A percentile compares a stretch with the other conserved stretches of the same genome.
These are phyloP conservation scores for Fistulifera pelliculosa DNA, from an alignment of 108 stramenopile genomes.

Conservation along the genomic window DNA sequence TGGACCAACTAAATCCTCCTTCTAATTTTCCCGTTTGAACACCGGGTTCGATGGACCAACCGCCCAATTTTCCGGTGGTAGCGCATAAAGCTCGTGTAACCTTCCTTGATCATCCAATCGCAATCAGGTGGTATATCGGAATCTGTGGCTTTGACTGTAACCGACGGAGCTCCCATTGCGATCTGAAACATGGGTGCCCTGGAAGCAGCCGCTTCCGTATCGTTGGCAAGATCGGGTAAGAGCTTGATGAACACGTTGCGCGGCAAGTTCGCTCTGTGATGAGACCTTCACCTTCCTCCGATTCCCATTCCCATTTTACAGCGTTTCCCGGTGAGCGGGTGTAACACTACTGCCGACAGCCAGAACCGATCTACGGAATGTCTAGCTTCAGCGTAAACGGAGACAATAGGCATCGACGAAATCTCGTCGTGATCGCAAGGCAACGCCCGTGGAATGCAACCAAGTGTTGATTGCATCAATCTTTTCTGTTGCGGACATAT, in stretches of 20 bases:
- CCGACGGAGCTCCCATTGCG: constrained; percentile 9
- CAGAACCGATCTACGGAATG: constrained; percentile 18
- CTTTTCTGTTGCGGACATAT: no score
- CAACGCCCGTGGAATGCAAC: no score
- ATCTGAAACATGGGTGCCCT: constrained; percentile 6
- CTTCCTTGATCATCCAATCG: constrained; percentile 4
- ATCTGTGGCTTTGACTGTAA: constrained; percentile 1
- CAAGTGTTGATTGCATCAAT: no score
- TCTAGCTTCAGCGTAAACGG: neutral
- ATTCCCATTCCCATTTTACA: constrained; percentile 16
- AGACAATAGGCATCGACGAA: no score
- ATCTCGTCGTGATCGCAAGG: no score
- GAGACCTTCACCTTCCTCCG: no score
- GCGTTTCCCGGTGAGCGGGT: constrained; percentile 10
- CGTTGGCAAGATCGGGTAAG: no score
- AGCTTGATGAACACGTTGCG: no score
- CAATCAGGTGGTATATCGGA: constrained; percentile 3
- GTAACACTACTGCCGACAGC: constrained; percentile 13
- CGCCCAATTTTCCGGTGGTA: neutral
- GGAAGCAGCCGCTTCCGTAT: no score
- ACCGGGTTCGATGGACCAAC: no score
- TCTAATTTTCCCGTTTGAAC: no score
- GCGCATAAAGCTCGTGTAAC: constrained; percentile 6
- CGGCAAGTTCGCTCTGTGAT: no score
- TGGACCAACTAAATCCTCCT: constrained; percentile 20